These are phyloP conservation scores for Penicillium alfredii DNA, from an alignment of 495 filamentous ascomycete genomes.

Conservation along the genomic window DNA sequence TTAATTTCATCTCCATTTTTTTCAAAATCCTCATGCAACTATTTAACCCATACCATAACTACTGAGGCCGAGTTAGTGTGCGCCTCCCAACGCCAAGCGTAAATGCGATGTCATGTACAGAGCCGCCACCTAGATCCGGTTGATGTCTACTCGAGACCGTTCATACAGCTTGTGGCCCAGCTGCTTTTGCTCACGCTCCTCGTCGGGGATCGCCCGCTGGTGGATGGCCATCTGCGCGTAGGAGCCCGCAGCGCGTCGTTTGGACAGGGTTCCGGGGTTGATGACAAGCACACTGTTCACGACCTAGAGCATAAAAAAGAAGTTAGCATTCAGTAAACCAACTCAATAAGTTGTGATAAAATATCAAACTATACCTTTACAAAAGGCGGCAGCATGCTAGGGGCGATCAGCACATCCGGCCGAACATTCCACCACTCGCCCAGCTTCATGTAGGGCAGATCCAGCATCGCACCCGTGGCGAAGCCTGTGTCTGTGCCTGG, in stretches of 20 bases:
- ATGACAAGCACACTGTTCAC: constrained; percentile 79
- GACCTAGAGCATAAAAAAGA: constrained; percentile 55
- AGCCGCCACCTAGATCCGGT: constrained; percentile 53
- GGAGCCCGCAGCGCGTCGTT: constrained; percentile 70
- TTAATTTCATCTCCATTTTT: not conserved
- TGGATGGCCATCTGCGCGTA: constrained; percentile 72
- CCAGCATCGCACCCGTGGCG: constrained; percentile 68
- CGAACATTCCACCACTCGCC: constrained; percentile 81
- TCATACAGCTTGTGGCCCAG: constrained; percentile 71
- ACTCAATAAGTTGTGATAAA: not conserved
- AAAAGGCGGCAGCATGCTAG: constrained; percentile 77
- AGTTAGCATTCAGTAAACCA: no score
- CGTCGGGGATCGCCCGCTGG: constrained; percentile 51
- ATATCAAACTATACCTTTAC: constrained; percentile 57
- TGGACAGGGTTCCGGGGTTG: constrained; percentile 84
- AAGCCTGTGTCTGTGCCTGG: constrained; percentile 48
- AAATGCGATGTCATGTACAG: constrained; percentile 25
- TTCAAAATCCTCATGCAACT: no score
- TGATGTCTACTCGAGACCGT: constrained; percentile 78
- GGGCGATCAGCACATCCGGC: constrained; percentile 80
- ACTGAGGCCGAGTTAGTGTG: no score
- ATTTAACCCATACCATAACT: no score
- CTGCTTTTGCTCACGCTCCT: constrained; percentile 53
- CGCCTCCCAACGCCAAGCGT: constrained; percentile 19
- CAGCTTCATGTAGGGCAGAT: constrained; percentile 79